A percentile compares a stretch with the other conserved stretches of the same genome.
Evolutionary conservation across 768 basidiomycete species (phyloP).

Genomic region (Mycena venus): DNA sequence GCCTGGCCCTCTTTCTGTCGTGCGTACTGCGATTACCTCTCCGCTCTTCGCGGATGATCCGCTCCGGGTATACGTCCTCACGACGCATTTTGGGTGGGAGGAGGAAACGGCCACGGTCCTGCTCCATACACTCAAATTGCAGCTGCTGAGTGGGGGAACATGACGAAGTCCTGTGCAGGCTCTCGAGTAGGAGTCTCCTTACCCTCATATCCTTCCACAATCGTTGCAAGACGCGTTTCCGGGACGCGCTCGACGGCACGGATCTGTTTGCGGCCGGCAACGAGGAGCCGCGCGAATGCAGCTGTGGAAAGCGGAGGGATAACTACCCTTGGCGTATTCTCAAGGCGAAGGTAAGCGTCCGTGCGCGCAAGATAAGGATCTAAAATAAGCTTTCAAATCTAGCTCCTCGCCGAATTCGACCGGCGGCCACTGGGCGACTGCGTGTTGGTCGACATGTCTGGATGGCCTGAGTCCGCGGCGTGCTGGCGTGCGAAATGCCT

Average conservation of each 20-base stretch:
- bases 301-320: conserved; percentile 50
- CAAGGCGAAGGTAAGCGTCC: conserved; percentile 54
- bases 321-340: conserved; percentile 56
- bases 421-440: conserved; percentile 54
- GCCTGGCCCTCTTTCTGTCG: conserved; percentile 56
- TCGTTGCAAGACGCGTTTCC: conserved; percentile 53
- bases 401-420: conserved; percentile 50
- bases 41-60: conserved; percentile 59
- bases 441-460: conserved; percentile 56
- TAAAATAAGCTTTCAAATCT: not conserved
- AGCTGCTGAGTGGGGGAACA: conserved; percentile 52
- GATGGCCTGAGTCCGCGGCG: conserved; percentile 55
- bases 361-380: no score
- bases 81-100: conserved; percentile 59
- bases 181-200: conserved; percentile 52
- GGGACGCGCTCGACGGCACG: conserved; percentile 49
- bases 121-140: conserved; percentile 53
- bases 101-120: conserved; percentile 59
- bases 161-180: conserved; percentile 46
- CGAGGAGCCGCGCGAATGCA: conserved; percentile 44
- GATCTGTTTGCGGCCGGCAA: conserved; percentile 56
- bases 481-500: conserved; percentile 56
- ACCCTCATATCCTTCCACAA: conserved; percentile 57
- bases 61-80: conserved; percentile 62
- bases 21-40: conserved; percentile 57